These are phyloP conservation scores for Talaromyces trachyspermus DNA, from an alignment of 495 filamentous ascomycete species.

Conservation along the genomic window DNA sequence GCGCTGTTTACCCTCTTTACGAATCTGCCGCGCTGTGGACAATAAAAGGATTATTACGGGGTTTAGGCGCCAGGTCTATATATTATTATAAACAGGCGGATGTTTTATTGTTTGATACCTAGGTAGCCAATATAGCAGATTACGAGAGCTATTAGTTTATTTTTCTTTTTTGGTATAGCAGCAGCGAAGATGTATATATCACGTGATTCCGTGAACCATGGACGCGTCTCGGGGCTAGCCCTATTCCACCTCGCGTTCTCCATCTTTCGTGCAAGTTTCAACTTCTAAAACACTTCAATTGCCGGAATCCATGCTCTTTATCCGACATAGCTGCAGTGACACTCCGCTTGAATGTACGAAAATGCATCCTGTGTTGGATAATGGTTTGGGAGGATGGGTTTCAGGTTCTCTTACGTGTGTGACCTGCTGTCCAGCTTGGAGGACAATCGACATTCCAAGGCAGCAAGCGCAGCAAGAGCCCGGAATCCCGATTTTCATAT, in stretches of 20 bases:
- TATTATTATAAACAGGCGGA: too few relatives aligned
- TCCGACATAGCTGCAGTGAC: too few relatives aligned
- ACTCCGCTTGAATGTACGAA: too few relatives aligned
- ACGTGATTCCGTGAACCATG: slow-evolving; percentile 36
- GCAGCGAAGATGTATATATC: slow-evolving; percentile 13
- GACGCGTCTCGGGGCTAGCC: slow-evolving; percentile 17
- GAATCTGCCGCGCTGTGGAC: background rate
- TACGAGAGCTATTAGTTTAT: too few relatives aligned
- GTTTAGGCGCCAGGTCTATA: background rate
- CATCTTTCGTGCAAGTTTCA: too few relatives aligned
- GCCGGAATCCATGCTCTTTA: too few relatives aligned
- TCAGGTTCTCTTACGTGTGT: slow-evolving; percentile 54
- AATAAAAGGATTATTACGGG: background rate
- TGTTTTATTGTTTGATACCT: too few relatives aligned
- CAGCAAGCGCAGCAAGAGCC: slow-evolving; percentile 21
- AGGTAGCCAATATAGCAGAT: too few relatives aligned
- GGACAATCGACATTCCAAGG: slow-evolving; percentile 31
- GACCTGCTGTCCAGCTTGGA: slow-evolving; percentile 53
- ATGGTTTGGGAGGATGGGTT: slow-evolving; percentile 39
- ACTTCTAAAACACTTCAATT: too few relatives aligned
- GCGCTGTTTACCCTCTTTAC: background rate
- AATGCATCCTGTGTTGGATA: slow-evolving; percentile 3
- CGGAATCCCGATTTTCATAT: slow-evolving; percentile 27
- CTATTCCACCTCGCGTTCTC: slow-evolving; percentile 3
- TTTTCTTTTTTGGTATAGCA: too few relatives aligned